Evolutionary conservation across 1,284 basidiomycete species (phyloP).

Genomic region (Tremellales sp.): DNA sequence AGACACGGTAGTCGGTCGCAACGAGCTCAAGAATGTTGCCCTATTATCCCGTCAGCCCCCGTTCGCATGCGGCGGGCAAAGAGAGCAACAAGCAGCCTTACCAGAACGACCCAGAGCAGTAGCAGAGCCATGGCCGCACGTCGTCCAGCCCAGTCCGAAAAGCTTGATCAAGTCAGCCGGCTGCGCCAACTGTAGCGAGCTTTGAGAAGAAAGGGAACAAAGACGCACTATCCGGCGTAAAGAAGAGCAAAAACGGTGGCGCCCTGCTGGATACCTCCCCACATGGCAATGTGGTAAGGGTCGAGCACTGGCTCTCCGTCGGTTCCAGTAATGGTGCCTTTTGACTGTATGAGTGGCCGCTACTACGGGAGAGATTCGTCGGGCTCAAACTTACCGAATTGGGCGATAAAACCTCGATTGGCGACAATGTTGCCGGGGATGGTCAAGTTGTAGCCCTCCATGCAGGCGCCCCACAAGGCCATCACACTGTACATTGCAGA

Average conservation of each 20-base stretch:
- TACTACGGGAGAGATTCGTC: too few species aligned
- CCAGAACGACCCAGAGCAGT: slow-evolving; percentile 1
- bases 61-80: too few species aligned
- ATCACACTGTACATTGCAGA: slow-evolving; percentile 11
- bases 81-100: neutral
- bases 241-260: slow-evolving; percentile 5
- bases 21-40: slow-evolving; percentile 11
- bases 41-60: neutral
- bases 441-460: slow-evolving; percentile 15
- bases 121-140: slow-evolving; percentile 5
- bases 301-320: slow-evolving; percentile 7
- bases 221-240: too few species aligned
- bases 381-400: slow-evolving; percentile 8
- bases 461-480: slow-evolving; percentile 9
- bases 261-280: slow-evolving; percentile 8
- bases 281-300: slow-evolving; percentile 9
- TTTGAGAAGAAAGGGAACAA: slow-evolving; percentile 5
- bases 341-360: too few species aligned
- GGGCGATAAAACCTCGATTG: slow-evolving; percentile 17
- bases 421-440: slow-evolving; percentile 11
- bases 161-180: neutral
- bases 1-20: slow-evolving; percentile 12
- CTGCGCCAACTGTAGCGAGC: too few species aligned
- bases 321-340: too few species aligned
- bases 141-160: slow-evolving; percentile 19